Evolutionary conservation across 345 rosid species (phyloP).

Genomic region (Rubroshorea leprosula): DNA sequence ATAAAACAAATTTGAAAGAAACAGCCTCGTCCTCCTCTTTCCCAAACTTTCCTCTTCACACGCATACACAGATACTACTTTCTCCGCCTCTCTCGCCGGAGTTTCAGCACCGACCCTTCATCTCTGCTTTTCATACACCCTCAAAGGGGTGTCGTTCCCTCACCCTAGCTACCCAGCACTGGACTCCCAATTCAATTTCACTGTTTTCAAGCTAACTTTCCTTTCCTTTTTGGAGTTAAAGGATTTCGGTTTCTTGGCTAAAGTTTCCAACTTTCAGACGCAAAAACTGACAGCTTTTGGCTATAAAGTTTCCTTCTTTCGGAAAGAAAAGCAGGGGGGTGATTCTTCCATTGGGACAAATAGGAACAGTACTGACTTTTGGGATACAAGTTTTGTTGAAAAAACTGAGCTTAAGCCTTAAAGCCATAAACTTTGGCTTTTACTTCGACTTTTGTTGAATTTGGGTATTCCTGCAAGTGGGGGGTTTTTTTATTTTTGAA

Average conservation of each 20-base stretch:
- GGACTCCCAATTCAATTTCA: background rate
- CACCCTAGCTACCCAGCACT: conserved; percentile 10
- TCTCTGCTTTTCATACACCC: conserved; percentile 22
- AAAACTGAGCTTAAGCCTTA: conserved; percentile 22
- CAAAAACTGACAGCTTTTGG: conserved; percentile 20
- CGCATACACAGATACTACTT: background rate
- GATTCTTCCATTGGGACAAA: background rate
- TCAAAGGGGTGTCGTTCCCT: conserved; percentile 14
- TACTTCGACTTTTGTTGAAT: conserved; percentile 18
- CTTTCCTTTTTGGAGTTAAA: conserved; percentile 11
- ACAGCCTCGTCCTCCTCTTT: background rate
- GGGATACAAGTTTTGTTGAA: conserved; percentile 18
- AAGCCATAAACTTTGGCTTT: conserved; percentile 27
- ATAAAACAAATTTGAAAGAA: conserved; percentile 12
- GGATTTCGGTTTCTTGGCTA: background rate
- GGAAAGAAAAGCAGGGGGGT: conserved; percentile 5
- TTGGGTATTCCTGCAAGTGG: conserved; percentile 28
- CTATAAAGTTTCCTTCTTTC: conserved; percentile 22
- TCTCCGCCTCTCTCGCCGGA: conserved; percentile 15
- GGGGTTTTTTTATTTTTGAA: no score
- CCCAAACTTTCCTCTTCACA: background rate
- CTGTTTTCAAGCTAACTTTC: conserved; percentile 2
- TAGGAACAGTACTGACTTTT: conserved; percentile 17
- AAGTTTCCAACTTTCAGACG: conserved; percentile 19
- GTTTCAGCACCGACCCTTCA: conserved; percentile 9